A percentile compares a stretch with the other conserved stretches of the same genome.
phyloP scores from a whole-genome alignment of 805 yeast species.

The Tetrapisispora taiwanensis region DNA sequence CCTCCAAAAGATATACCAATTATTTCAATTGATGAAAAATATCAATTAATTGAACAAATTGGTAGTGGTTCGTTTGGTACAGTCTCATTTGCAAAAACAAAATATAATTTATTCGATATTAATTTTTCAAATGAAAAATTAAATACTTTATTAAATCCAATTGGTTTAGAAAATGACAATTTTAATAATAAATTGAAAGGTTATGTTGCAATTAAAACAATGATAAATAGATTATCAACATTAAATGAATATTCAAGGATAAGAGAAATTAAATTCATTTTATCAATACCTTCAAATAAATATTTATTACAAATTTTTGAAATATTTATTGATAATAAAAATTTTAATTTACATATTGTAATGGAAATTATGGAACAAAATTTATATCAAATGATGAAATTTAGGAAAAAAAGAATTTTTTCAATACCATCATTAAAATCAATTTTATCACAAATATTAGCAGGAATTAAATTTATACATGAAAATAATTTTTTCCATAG shows the following conservation, averaged over 20 bases:
- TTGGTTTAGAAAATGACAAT: constrained; percentile 21
- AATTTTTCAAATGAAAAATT: constrained; percentile 1
- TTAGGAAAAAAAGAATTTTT: constrained; percentile 44
- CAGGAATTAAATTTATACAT: constrained; percentile 81
- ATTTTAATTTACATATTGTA: constrained; percentile 59
- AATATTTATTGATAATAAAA: constrained; percentile 57
- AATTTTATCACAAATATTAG: constrained; percentile 58
- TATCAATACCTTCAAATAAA: constrained; percentile 59
- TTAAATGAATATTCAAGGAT: constrained; percentile 48
- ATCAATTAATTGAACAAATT: constrained; percentile 41
- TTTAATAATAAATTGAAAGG: constrained; percentile 28
- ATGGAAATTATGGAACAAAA: constrained; percentile 87
- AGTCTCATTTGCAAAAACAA: constrained; percentile 52
- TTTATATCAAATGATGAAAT: constrained; percentile 63
- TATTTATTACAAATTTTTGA: constrained; percentile 68
- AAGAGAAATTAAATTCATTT: constrained; percentile 58
- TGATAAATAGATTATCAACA: constrained; percentile 47
- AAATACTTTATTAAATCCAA: constrained; percentile 41
- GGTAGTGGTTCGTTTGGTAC: constrained; percentile 74
- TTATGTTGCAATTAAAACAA: constrained; percentile 72
- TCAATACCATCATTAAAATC: constrained; percentile 52
- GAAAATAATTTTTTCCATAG: constrained; percentile 53
- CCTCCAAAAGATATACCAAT: constrained; percentile 39
- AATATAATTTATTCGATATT: neutral
- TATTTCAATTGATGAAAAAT: constrained; percentile 34